Percentiles rank a stretch among this genome's conserved stretches.
These are phyloP conservation scores for Mucor racemosus DNA, from an alignment of 371 early-diverging fungal genomes.

Conservation along the genomic window DNA sequence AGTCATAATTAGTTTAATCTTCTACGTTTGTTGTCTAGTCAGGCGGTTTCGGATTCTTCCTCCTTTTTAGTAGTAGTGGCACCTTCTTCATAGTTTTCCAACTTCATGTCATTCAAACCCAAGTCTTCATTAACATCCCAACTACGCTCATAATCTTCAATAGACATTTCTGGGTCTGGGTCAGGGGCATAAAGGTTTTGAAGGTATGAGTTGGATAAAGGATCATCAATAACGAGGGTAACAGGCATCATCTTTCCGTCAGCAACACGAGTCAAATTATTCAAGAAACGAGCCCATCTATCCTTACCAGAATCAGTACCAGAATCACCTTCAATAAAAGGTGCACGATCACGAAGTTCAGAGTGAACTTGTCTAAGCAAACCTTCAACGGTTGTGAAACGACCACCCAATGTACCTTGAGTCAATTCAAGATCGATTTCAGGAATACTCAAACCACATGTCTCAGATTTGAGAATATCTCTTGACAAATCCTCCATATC, in stretches of 20 bases:
- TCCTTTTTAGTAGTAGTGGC: neutral
- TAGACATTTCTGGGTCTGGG: conserved; percentile 89
- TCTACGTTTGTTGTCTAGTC: conserved; percentile 31
- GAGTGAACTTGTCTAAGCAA: conserved; percentile 87
- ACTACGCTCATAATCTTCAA: conserved; percentile 86
- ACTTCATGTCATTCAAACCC: conserved; percentile 87
- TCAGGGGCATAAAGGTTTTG: conserved; percentile 94
- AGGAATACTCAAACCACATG: conserved; percentile 89
- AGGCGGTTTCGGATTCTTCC: conserved; percentile 7
- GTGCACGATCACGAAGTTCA: conserved; percentile 74
- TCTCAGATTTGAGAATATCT: conserved; percentile 95
- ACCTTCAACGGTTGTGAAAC: conserved; percentile 96
- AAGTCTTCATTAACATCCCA: conserved; percentile 84
- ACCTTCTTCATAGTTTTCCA: conserved; percentile 57
- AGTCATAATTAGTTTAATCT: conserved; percentile 18
- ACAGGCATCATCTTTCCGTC: conserved; percentile 65
- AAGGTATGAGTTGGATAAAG: conserved; percentile 85
- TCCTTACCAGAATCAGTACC: conserved; percentile 54
- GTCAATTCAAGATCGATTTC: conserved; percentile 86
- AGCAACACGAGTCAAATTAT: conserved; percentile 65
- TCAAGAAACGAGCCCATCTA: conserved; percentile 72
- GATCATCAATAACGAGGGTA: conserved; percentile 88
- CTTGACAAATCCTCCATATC: conserved; percentile 89
- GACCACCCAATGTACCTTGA: conserved; percentile 94
- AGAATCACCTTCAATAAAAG: conserved; percentile 82